These are phyloP conservation scores for Mucor circinelloides DNA, from an alignment of 371 early-diverging fungal species.

Conservation along the genomic window DNA sequence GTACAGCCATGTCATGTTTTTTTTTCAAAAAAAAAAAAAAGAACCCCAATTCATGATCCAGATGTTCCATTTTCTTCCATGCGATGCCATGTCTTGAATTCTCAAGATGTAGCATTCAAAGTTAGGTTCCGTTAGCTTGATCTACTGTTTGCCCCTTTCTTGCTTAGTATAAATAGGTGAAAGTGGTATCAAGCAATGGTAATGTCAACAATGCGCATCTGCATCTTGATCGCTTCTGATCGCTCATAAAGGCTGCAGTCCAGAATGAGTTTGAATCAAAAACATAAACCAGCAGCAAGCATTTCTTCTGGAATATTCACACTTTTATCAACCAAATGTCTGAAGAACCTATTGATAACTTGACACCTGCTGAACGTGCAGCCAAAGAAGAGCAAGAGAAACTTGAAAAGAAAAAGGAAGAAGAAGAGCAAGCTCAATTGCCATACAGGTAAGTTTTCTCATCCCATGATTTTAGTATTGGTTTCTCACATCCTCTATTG, in stretches of 20 bases:
- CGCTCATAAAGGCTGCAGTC: not conserved
- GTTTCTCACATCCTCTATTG: not conserved
- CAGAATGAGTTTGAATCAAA: too few species aligned
- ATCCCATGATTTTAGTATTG: not conserved
- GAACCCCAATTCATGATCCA: not conserved
- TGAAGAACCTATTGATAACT: constrained; percentile 20
- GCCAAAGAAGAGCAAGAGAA: constrained; percentile 35
- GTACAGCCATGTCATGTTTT: not conserved
- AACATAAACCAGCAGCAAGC: not conserved
- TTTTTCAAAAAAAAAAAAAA: too few species aligned
- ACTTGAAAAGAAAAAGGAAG: constrained; percentile 33
- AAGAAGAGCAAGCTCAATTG: constrained; percentile 59
- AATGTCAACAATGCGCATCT: not conserved
- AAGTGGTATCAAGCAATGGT: not conserved
- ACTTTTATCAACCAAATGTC: constrained; percentile 11
- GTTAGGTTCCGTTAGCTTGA: too few species aligned
- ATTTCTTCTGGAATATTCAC: constrained; percentile 4
- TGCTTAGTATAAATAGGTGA: not conserved
- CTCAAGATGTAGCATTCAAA: too few species aligned
- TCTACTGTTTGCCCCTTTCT: too few species aligned
- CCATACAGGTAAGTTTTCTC: constrained; percentile 42
- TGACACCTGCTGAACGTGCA: constrained; percentile 44
- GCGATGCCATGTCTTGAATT: not conserved
- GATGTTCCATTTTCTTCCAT: too few species aligned
- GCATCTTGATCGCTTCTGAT: not conserved